A percentile compares a stretch with the other conserved stretches of the same genome.
Conservation (phyloP, 1,139 yeast species). For the Sporopachydermia cereana region DNA sequence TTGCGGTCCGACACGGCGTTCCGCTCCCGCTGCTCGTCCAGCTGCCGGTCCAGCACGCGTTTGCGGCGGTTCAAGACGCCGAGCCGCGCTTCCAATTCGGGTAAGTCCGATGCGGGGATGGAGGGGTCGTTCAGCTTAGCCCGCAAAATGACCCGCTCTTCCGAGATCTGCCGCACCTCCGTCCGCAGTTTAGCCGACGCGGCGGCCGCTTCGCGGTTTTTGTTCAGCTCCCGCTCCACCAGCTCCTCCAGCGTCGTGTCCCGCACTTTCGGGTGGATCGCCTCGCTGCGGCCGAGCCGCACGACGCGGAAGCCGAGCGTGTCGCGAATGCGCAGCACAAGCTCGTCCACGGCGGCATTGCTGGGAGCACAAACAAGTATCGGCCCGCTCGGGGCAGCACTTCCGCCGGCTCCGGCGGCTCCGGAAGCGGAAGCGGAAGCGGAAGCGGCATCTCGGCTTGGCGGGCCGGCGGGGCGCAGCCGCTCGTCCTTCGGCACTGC, state of each 20-base stretch:
- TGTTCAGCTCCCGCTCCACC: slow-evolving; percentile 54
- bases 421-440: slow-evolving; percentile 15
- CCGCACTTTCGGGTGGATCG: slow-evolving; percentile 69
- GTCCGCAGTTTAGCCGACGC: neutral
- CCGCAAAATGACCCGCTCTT: slow-evolving; percentile 4
- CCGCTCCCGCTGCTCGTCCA: slow-evolving; percentile 72
- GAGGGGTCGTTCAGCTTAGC: slow-evolving; percentile 12
- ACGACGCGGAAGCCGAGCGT: slow-evolving; percentile 57
- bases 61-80: slow-evolving; percentile 47
- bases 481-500: slow-evolving; percentile 13
- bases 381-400: slow-evolving; percentile 30
- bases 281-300: slow-evolving; percentile 87
- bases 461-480: slow-evolving; percentile 16
- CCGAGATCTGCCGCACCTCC: slow-evolving; percentile 4
- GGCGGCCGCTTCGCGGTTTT: slow-evolving; percentile 14
- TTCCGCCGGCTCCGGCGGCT: slow-evolving; percentile 15
- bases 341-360: slow-evolving; percentile 97
- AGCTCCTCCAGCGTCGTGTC: slow-evolving; percentile 82
- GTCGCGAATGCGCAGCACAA: slow-evolving; percentile 70
- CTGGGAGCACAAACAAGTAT: slow-evolving; percentile 94
- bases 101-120: slow-evolving; percentile 30
- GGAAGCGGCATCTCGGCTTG: slow-evolving; percentile 11
- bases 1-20: slow-evolving; percentile 58
- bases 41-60: slow-evolving; percentile 56
- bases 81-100: slow-evolving; percentile 35